phyloP scores from a whole-genome alignment of 306 rosid genomes.

The Vachellia collinsii region DNA sequence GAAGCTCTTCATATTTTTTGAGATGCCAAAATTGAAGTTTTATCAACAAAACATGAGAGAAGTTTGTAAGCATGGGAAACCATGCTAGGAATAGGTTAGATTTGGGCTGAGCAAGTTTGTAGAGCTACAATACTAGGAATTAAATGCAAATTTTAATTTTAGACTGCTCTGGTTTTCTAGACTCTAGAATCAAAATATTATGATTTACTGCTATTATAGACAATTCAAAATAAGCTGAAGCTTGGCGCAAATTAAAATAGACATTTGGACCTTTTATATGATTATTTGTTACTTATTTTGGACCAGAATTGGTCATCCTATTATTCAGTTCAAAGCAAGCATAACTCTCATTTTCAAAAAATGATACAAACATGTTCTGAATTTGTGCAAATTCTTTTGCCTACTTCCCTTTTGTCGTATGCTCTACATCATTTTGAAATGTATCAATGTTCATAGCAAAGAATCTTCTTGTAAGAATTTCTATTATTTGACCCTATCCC shows the following conservation, averaged over 20 bases:
- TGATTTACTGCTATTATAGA: neutral
- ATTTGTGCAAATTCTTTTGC: neutral
- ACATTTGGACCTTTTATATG: neutral
- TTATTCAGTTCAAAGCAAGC: neutral
- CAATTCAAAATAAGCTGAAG: neutral
- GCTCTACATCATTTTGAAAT: neutral
- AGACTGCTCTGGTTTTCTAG: neutral
- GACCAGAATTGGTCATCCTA: neutral
- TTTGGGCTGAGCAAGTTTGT: neutral
- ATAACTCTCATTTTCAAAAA: neutral
- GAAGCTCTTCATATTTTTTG: neutral
- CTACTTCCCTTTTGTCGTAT: neutral
- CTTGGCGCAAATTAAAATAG: neutral
- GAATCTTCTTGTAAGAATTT: neutral
- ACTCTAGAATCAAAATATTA: neutral
- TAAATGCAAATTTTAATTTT: neutral
- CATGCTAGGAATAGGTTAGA: neutral
- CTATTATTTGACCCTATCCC: neutral
- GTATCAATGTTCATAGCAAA: neutral
- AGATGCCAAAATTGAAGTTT: neutral
- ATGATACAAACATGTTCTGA: neutral
- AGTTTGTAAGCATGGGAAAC: neutral
- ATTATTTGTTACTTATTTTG: neutral
- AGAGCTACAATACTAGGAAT: neutral
- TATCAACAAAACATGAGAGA: neutral